These are phyloP conservation scores for Circinella umbellata DNA, from an alignment of 371 early-diverging fungal genomes.

Conservation along the genomic window DNA sequence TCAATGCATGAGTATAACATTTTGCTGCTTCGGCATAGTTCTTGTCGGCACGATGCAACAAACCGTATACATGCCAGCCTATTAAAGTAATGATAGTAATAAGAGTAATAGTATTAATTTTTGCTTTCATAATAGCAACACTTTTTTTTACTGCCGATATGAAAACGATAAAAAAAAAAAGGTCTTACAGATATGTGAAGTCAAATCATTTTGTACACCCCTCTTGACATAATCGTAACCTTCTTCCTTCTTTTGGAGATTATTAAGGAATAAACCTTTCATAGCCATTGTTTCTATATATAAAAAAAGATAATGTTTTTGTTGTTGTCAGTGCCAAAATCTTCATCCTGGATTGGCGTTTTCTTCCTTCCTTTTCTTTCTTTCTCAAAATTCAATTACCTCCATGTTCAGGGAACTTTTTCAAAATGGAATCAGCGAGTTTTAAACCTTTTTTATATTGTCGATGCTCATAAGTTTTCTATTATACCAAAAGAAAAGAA, in stretches of 20 bases:
- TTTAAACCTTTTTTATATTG: slow-evolving; percentile 97
- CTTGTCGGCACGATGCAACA: slow-evolving; percentile 89
- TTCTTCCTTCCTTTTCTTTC: too few relatives aligned
- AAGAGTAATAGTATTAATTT: background rate
- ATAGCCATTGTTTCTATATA: slow-evolving; percentile 88
- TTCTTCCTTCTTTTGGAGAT: slow-evolving; percentile 91
- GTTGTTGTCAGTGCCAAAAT: background rate
- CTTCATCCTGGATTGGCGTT: too few relatives aligned
- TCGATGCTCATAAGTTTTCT: slow-evolving; percentile 93
- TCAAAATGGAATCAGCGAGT: slow-evolving; percentile 87
- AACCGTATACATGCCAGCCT: slow-evolving; percentile 98
- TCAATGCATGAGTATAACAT: slow-evolving; percentile 90
- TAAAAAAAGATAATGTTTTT: background rate
- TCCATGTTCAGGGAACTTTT: slow-evolving; percentile 94
- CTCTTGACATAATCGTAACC: slow-evolving; percentile 88
- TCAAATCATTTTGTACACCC: slow-evolving; percentile 81
- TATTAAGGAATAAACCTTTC: slow-evolving; percentile 91
- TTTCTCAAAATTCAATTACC: slow-evolving; percentile 48
- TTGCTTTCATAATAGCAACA: background rate
- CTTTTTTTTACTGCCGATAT: background rate
- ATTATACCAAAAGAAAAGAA: slow-evolving; percentile 10
- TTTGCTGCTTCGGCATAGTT: slow-evolving; percentile 94
- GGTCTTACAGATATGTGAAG: slow-evolving; percentile 83
- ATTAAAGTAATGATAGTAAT: background rate
- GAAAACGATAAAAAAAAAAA: too few relatives aligned